Percentiles rank a stretch among this genome's conserved stretches.
These are phyloP conservation scores for Mucor indicus DNA, from an alignment of 371 early-diverging fungal species.

Conservation along the genomic window DNA sequence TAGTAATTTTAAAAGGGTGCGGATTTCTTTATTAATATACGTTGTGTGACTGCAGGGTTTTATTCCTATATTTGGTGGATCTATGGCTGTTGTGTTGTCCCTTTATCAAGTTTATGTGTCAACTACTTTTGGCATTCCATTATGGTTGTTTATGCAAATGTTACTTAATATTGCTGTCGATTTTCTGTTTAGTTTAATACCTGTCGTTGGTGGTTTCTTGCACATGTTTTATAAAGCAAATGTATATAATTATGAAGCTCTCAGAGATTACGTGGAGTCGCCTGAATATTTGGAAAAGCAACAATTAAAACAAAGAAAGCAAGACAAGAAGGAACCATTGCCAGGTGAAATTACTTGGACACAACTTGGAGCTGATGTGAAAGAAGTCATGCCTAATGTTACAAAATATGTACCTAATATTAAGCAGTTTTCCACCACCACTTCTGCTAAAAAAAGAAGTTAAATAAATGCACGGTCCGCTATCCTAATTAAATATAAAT, in stretches of 20 bases:
- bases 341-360: constrained; percentile 16
- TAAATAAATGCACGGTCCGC: no score
- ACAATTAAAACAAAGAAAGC: constrained; percentile 2
- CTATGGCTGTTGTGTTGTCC: constrained; percentile 21
- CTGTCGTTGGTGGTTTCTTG: constrained; percentile 29
- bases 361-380: constrained; percentile 9
- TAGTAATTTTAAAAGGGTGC: neutral
- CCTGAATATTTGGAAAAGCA: constrained; percentile 10
- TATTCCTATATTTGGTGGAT: constrained; percentile 40
- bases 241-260: constrained; percentile 36
- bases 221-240: constrained; percentile 48
- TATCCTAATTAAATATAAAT: no score
- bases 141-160: constrained; percentile 42
- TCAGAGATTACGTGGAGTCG: constrained; percentile 7
- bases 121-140: constrained; percentile 40
- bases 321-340: neutral
- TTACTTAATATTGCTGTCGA: constrained; percentile 33
- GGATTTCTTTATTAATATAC: neutral
- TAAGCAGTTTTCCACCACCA: no score
- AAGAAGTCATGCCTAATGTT: constrained; percentile 16
- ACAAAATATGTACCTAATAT: no score
- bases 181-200: constrained; percentile 33
- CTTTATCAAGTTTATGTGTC: constrained; percentile 44
- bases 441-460: no score
- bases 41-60: constrained; percentile 21